Base-by-base conservation (phyloP, 345 rosid species). In the Viola odorata region DNA sequence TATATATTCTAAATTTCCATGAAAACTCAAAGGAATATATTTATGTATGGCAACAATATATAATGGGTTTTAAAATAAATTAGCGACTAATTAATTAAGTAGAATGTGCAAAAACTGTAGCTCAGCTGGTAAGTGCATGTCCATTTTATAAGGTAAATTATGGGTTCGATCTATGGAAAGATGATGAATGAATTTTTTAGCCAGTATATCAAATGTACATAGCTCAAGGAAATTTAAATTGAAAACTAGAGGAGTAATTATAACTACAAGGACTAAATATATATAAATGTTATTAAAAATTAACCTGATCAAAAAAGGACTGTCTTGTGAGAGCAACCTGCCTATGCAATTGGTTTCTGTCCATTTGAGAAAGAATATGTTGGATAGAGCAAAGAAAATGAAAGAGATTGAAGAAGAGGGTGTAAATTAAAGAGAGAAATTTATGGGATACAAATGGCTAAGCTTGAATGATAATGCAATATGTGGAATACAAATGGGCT, bases 221-320 rank as follows among this genome's bases (percentile, higher is more conserved):
- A 40, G 4, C 5, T 0, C 0, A 23, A 41, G 3, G 12, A 12
- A 7, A 57, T 49, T 39, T 4, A 9, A 38, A 6, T 10, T 47
- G 8, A 8, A 10, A 15, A 37, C n/a, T n/a, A n/a, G n/a, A n/a
- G n/a, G n/a, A n/a, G n/a, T n/a, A n/a, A n/a, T n/a, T n/a, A n/a
- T n/a, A n/a, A n/a, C n/a, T n/a, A n/a, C n/a, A n/a, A n/a, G n/a
- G n/a, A n/a, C n/a, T n/a, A n/a, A n/a, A n/a, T n/a, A n/a, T n/a
- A n/a, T n/a, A 2, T 23, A 23, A 23, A 23, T 23, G 32, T 23
- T 0, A 23, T 23, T 23, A 23, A 23, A 23, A 23, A 23, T 23
- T 23, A 23, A 85, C 91, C 87, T 85, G 89, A 75, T 86, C 84
- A 63, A 86, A 83, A 53, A 86, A 80, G 59, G 92, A 78, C 61